Conservation (phyloP, 257 asterid genomes). For the Plantago ovata region DNA sequence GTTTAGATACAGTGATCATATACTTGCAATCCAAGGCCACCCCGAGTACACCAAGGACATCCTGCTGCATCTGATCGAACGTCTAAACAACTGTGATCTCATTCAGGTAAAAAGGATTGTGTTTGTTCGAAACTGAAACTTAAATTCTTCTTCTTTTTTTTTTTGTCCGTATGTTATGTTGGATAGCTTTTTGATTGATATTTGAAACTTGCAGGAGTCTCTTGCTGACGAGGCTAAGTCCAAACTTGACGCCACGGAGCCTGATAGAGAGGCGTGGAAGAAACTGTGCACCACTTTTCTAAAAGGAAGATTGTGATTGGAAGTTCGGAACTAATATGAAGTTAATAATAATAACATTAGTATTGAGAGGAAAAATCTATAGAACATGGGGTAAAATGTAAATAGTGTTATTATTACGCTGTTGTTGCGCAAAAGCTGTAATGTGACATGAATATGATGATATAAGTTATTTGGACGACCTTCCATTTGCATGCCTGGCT, state of each 20-base stretch:
- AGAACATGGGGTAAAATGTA: no score
- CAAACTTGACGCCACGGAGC: conserved; percentile 45
- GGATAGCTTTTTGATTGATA: background rate
- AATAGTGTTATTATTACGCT: no score
- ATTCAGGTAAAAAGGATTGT: conserved; percentile 32
- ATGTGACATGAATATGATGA: no score
- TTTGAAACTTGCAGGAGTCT: conserved; percentile 37
- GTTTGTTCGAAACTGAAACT: no score
- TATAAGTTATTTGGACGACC: no score
- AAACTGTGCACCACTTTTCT: conserved; percentile 74
- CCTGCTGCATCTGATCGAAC: conserved; percentile 61
- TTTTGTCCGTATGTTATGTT: background rate
- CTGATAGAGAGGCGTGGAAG: conserved; percentile 72
- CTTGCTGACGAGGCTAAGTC: conserved; percentile 53
- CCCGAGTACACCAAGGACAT: conserved; percentile 92
- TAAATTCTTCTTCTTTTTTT: no score
- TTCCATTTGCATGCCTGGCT: no score
- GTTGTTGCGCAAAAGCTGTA: no score
- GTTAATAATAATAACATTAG: background rate
- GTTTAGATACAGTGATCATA: conserved; percentile 72
- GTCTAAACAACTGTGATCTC: conserved; percentile 46
- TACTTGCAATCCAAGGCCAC: conserved; percentile 92
- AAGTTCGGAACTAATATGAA: conserved; percentile 17
- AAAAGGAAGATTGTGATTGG: conserved; percentile 66
- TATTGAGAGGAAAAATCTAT: background rate